Evolutionary conservation across 2,329 filamentous ascomycete genomes (phyloP), one percentile per base, ranked within the genome.

Genomic region (Fusarium brachygibbosum): DNA sequence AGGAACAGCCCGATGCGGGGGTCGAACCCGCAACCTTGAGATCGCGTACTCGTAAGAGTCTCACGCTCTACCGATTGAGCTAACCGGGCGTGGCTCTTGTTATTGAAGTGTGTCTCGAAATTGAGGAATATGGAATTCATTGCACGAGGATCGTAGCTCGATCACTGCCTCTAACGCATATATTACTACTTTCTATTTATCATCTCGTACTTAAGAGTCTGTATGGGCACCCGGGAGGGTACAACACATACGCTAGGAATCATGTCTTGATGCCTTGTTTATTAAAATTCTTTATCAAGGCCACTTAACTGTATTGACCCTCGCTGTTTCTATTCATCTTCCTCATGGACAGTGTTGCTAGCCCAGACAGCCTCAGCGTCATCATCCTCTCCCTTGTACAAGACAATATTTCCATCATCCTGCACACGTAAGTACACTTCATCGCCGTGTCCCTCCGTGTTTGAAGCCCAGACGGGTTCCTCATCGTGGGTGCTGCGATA

Each of bases 11-110:
- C 78, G 75, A 80, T 78, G 78, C 77, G 78, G 79, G 78, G 79
- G 77, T 84, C 82, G 83, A 85, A 86, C 85, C 83, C 82, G 82
- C 82, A 85, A 81, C 82, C 83, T 85, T 84, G 81, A 85, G 83
- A 84, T 85, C 60, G 74, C 58, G 74, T 68, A 71, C 74, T 75
- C 73, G 2, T 85, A 85, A 86, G 87, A 90, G 88, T 89, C 87
- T 88, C 84, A 89, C 87, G 87, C 87, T 90, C 87, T 90, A 89
- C 74, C 74, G 75, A 76, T 76, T 75, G 73, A 75, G 68, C 71
- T 74, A 74, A 72, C 71, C 71, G 67, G 71, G 71, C 71, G 48
- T 67, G 69, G 69, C 69, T 67, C 69, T 37, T 55, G 6, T 11
- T 50, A 21, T 50, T 50, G 32, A 12, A 19, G 11, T 4, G 8